Evolutionary conservation across 495 filamentous ascomycete species (phyloP).

Genomic region (Penicillium antarcticum): DNA sequence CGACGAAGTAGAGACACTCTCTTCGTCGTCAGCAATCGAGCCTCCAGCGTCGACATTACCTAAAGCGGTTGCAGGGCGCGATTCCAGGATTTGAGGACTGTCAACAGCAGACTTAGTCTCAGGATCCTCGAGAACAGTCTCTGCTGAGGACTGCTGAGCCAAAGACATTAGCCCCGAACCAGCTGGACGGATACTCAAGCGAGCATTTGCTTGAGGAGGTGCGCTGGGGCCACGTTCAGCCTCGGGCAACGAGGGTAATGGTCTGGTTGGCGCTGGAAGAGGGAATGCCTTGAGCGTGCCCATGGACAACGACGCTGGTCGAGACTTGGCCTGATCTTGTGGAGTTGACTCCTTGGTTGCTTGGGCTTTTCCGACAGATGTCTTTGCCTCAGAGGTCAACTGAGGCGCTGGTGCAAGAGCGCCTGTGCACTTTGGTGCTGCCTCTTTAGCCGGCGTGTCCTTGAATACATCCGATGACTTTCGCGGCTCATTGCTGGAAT

Average conservation of each 20-base stretch:
- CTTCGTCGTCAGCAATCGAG: conserved; percentile 8
- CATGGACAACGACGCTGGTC: conserved; percentile 26
- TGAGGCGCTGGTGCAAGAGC: not conserved
- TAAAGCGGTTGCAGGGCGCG: conserved; percentile 9
- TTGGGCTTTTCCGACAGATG: not conserved
- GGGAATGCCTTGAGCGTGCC: conserved; percentile 37
- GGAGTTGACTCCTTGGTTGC: conserved; percentile 5
- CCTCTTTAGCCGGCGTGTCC: not conserved
- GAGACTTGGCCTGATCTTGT: conserved; percentile 12
- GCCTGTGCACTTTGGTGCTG: conserved; percentile 7
- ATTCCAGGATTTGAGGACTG: conserved; percentile 3
- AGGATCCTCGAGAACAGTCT: conserved; percentile 13
- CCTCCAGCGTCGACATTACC: conserved; percentile 9
- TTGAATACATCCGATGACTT: not conserved
- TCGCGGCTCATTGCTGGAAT: not conserved
- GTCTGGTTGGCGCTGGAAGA: conserved; percentile 36
- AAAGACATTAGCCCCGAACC: conserved; percentile 2
- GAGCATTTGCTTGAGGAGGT: conserved; percentile 5
- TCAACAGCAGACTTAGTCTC: not conserved
- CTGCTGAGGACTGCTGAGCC: conserved; percentile 5
- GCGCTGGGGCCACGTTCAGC: not conserved
- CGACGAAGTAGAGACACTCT: conserved; percentile 4
- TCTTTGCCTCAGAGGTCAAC: not conserved
- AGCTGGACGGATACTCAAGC: not conserved
- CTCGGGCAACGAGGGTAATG: conserved; percentile 34